Base-by-base conservation (phyloP, 192 early-diverging fungal species). In the Spinellus fusiger region DNA sequence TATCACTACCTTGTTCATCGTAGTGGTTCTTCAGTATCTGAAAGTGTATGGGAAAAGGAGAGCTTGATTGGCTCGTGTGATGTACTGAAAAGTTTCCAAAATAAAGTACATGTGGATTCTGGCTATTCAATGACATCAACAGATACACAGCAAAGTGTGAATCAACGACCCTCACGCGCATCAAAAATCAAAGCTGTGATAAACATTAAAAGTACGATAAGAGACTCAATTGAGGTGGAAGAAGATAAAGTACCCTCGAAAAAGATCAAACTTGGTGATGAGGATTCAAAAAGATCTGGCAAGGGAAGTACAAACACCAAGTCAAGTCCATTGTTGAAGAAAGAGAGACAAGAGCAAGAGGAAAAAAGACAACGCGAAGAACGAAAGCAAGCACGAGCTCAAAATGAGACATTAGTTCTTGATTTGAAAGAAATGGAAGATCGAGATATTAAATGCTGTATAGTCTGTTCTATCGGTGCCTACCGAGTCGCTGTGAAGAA, bases 381-480 rank as follows among this genome's bases (percentile, higher is more conserved):
- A 23, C 47, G 49, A 33, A 49, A 32, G 34, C 23, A 61, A 32
- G 18, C 49, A 7, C 48, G 49, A 23, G 59, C 59, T 22, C 32
- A 50, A 10, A 28, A 27, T 23, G n/a, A 51, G 9, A 23, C 10
- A 10, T 46, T 25, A 20, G 28, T 37, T 51, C n/a, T 28, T 23
- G 32, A 26, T 23, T 33, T 34, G 32, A 50, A 1, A 31, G 59
- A 38, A 28, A 37, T 5, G 31, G 37, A 16, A 6, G 59, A 61
- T 31, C 27, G 49, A 25, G 27, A 25, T 13, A 59, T 49, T 13
- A 65, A 71, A 20, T 82, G 80, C 33, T 83, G 81, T 59, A 32
- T 66, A 5, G 40, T 58, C 9, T 83, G 81, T 54, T 72, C 79
- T 4, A 33, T 64, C 7, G 59, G 61, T 5, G 75, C 73, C 35